Evolutionary conservation across 768 basidiomycete species (phyloP), one percentile per base, ranked within the genome.

Genomic region (Amanita thiersii): DNA sequence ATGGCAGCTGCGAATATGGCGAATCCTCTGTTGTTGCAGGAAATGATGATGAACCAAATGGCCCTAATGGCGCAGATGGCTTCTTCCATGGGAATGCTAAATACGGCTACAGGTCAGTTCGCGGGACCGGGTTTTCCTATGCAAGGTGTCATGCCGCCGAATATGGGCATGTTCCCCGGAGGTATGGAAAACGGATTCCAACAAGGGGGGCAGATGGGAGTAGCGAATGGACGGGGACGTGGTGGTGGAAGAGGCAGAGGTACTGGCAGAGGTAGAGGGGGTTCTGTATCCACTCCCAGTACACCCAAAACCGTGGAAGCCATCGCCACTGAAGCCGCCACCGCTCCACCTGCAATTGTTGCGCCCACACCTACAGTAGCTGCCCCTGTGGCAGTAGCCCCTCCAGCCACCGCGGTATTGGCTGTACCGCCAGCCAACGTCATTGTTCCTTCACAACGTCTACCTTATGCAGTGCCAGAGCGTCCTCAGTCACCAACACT

Each of bases 51-150:
- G 75, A 86, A 75, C 58, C 84, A 91, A 57, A 88, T 89, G 85
- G 83, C 87, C 19, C 70, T 93, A 54, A 92, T 93, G 91, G 79
- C 85, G 42, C 89, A 92, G 63, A 86, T 94, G 80, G 86, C 86
- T 30, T 72, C 79, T 21, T 80, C 77, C 25, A 83, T 90, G 75
- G 86, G 81, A 20, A 81, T 89, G 58, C 69, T 86, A 49, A 77
- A 75, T 51, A 75, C 80, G 9, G 55, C 62, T 17, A 65, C 70
- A 7, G 77, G 71, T 6, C 78, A 77, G 53, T 77, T 75, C 62
- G 68, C 64, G 35, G 58, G 56, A 6, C 77, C 70, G 19, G 77
- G 71, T 14, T 77, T 77, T 38, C 78, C 77, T 2, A 72, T 78
- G 67, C 79, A 69, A 56, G 71, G 67, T 39, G 61, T 48, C 40